Percentiles rank a stretch among this genome's conserved stretches.
These are phyloP conservation scores for Periglandula ipomoeae DNA, from an alignment of 2,329 filamentous ascomycete genomes.

Conservation along the genomic window DNA sequence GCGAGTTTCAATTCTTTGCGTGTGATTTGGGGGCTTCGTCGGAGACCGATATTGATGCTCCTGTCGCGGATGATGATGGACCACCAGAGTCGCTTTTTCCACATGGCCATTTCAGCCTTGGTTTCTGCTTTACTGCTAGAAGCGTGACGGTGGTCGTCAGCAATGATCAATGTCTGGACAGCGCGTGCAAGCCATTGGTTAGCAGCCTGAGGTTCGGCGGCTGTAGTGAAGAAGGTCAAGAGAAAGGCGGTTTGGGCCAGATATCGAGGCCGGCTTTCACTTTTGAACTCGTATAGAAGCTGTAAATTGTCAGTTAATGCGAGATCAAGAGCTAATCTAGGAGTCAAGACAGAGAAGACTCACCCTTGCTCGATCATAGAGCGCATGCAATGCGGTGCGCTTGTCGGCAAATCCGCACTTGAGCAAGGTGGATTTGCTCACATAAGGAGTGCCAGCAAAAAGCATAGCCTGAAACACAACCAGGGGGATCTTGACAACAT, in stretches of 20 bases:
- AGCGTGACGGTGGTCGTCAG: background rate
- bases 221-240: background rate
- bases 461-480: conserved; percentile 1
- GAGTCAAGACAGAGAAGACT: too few species aligned
- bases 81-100: conserved; percentile 2
- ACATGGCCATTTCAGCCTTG: background rate
- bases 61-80: conserved; percentile 2
- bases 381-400: background rate
- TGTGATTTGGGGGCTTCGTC: background rate
- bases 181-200: background rate
- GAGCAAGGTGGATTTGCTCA: background rate
- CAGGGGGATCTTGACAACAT: background rate
- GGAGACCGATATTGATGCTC: background rate
- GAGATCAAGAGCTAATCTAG: too few species aligned
- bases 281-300: conserved; percentile 1
- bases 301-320: background rate
- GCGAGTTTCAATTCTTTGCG: background rate
- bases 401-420: background rate
- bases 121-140: background rate
- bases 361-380: conserved; percentile 1
- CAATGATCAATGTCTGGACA: background rate
- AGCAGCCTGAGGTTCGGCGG: background rate
- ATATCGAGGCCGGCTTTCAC: background rate
- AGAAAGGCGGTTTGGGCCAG: background rate
- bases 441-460: background rate